phyloP scores from a whole-genome alignment of 352 stramenopile genomes.

The Poterioochromonas sp. region DNA sequence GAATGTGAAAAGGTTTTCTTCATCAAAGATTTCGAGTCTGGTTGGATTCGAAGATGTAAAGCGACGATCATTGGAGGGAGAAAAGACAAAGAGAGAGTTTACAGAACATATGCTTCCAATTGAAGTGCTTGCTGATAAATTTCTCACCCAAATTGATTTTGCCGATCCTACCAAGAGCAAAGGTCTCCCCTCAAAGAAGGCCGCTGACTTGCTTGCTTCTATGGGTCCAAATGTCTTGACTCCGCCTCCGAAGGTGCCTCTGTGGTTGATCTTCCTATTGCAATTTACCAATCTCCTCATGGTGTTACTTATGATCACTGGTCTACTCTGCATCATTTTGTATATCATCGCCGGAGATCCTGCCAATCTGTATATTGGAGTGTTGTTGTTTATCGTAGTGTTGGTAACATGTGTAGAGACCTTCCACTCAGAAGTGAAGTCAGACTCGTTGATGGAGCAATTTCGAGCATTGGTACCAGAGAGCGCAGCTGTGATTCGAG shows the following conservation, averaged over 20 bases:
- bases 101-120: neutral
- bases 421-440: conserved; percentile 58
- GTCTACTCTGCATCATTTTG: conserved; percentile 54
- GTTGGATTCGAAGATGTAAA: too few species aligned
- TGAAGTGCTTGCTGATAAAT: neutral
- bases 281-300: conserved; percentile 56
- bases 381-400: conserved; percentile 56
- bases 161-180: neutral
- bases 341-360: conserved; percentile 43
- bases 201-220: conserved; percentile 34
- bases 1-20: too few species aligned
- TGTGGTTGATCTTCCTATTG: conserved; percentile 54
- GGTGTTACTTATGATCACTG: conserved; percentile 51
- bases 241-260: conserved; percentile 43
- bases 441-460: conserved; percentile 54
- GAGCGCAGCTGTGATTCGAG: conserved; percentile 48
- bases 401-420: conserved; percentile 56
- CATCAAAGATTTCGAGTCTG: too few species aligned
- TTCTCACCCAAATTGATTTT: neutral
- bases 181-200: conserved; percentile 40
- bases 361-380: conserved; percentile 55
- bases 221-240: conserved; percentile 45
- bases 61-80: too few species aligned
- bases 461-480: conserved; percentile 55
- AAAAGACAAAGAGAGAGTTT: neutral